phyloP scores from a whole-genome alignment of 2,329 filamentous ascomycete genomes.

The Parastagonospora avenae region DNA sequence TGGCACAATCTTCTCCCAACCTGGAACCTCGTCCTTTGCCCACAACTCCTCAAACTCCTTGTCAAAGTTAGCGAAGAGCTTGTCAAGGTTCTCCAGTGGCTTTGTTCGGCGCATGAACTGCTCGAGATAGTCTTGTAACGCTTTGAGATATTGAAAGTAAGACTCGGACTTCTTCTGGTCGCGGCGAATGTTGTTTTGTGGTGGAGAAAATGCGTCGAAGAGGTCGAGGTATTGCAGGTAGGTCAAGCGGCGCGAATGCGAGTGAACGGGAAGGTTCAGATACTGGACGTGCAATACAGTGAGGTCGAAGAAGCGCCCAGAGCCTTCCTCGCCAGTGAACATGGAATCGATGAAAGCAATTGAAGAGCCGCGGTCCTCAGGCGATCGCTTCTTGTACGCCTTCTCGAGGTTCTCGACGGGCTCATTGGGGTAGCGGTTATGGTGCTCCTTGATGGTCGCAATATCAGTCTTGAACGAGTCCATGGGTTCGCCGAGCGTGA shows the following conservation, averaged over 20 bases:
- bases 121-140: slow-evolving; percentile 82
- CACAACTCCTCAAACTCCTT: slow-evolving; percentile 83
- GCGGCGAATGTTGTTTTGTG: slow-evolving; percentile 74
- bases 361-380: slow-evolving; percentile 65
- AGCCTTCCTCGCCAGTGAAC: slow-evolving; percentile 95
- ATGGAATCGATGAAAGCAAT: slow-evolving; percentile 80
- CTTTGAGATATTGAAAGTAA: slow-evolving; percentile 88
- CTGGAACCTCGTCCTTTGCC: slow-evolving; percentile 77
- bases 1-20: slow-evolving; percentile 68
- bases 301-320: slow-evolving; percentile 89
- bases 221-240: slow-evolving; percentile 93
- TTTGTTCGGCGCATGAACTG: slow-evolving; percentile 82
- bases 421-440: slow-evolving; percentile 90
- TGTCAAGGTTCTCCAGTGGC: slow-evolving; percentile 84
- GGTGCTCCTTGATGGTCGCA: slow-evolving; percentile 80
- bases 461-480: slow-evolving; percentile 90
- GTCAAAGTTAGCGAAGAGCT: slow-evolving; percentile 76
- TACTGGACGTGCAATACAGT: slow-evolving; percentile 84
- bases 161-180: slow-evolving; percentile 87
- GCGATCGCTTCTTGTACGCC: slow-evolving; percentile 77
- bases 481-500: slow-evolving; percentile 84
- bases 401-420: slow-evolving; percentile 93
- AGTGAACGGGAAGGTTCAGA: slow-evolving; percentile 85
- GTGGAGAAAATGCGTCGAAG: slow-evolving; percentile 84
- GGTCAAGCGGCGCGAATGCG: slow-evolving; percentile 66